These are phyloP conservation scores for Solidago caesia DNA, from an alignment of 129 eudicot genomes.

Conservation along the genomic window DNA sequence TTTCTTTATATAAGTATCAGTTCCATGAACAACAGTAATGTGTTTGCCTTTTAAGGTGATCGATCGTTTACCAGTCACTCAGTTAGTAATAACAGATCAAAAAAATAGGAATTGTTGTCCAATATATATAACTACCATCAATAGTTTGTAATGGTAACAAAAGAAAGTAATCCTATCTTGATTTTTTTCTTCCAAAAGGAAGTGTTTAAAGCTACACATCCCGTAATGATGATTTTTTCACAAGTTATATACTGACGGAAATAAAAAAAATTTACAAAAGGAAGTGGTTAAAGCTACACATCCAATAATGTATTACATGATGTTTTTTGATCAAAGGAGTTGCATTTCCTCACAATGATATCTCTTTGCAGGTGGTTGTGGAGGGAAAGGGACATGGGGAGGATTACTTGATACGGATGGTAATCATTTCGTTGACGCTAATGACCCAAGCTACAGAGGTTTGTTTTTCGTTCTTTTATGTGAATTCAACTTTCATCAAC, in stretches of 20 bases:
- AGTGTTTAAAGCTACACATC: not conserved
- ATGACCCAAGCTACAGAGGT: constrained; percentile 90
- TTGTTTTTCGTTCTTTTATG: not conserved
- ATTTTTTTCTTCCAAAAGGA: not conserved
- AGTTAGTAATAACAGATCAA: not conserved
- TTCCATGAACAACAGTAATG: not conserved
- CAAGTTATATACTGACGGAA: not conserved
- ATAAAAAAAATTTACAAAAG: not conserved
- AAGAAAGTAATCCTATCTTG: not conserved
- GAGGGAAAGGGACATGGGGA: constrained; percentile 87
- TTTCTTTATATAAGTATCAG: not conserved
- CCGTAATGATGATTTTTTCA: not conserved
- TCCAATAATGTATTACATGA: too few species aligned
- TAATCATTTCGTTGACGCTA: constrained; percentile 39
- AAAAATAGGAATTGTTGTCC: not conserved
- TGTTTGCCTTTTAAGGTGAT: not conserved
- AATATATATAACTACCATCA: not conserved
- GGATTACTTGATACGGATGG: constrained; percentile 62
- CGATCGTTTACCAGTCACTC: not conserved
- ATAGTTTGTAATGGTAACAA: not conserved
- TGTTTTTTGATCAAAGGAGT: not conserved
- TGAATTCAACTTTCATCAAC: not conserved
- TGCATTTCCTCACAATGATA: not conserved
- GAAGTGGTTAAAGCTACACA: too few species aligned
- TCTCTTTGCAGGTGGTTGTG: constrained; percentile 60